Conservation (phyloP, 2,329 filamentous ascomycete species). For the Emergomyces orientalis region DNA sequence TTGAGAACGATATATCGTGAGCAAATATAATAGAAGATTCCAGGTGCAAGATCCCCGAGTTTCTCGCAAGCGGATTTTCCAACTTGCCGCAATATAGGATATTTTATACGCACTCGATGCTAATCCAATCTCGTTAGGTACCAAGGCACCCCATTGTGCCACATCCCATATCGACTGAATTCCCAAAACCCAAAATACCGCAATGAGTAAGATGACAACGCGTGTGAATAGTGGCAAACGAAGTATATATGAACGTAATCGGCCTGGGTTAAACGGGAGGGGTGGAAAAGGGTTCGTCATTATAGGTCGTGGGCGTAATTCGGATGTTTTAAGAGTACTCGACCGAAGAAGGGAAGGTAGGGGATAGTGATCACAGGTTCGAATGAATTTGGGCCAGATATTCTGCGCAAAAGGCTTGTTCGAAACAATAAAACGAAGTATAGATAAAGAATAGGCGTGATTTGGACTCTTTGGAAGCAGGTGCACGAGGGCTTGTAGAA, state of each 20-base stretch:
- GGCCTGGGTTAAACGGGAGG: slow-evolving; percentile 57
- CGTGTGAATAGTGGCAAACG: slow-evolving; percentile 85
- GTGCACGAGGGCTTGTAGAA: not conserved
- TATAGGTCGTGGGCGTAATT: slow-evolving; percentile 11
- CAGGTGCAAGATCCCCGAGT: not conserved
- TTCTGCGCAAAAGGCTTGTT: not conserved
- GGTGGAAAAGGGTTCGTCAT: slow-evolving; percentile 44
- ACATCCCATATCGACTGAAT: slow-evolving; percentile 64
- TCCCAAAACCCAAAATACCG: slow-evolving; percentile 59
- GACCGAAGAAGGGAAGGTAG: not conserved
- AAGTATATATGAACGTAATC: slow-evolving; percentile 70
- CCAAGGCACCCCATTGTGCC: slow-evolving; percentile 66
- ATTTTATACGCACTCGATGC: slow-evolving; percentile 53
- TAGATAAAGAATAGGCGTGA: not conserved
- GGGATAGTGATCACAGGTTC: not conserved
- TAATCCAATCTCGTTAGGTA: slow-evolving; percentile 65
- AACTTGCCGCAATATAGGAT: not conserved
- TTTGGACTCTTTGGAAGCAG: not conserved
- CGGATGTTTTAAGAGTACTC: too few relatives aligned
- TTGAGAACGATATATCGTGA: slow-evolving; percentile 30
- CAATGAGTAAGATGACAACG: slow-evolving; percentile 55
- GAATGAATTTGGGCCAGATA: not conserved
- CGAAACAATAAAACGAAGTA: not conserved
- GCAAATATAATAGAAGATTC: not conserved
- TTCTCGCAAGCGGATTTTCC: not conserved